Conservation (phyloP, 2,329 filamentous ascomycete species). For the Fusarium secorum region DNA sequence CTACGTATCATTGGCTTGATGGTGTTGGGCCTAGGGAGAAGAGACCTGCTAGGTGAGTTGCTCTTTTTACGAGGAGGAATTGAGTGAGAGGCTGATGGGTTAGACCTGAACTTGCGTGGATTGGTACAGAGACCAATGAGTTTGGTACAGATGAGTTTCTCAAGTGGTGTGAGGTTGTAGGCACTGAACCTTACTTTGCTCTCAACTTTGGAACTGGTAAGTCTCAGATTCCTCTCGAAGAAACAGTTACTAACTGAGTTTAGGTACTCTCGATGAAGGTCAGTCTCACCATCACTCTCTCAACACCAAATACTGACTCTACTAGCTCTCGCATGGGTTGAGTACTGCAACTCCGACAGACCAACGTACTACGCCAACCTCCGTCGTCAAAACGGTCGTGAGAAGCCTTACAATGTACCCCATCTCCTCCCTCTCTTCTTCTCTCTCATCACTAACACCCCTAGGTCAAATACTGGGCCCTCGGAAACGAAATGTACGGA, state of each 20-base stretch:
- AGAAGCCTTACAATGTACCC: conserved; percentile 73
- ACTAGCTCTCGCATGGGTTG: conserved; percentile 74
- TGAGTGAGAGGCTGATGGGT: neutral
- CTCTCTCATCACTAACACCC: neutral
- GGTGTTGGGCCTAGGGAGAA: conserved; percentile 77
- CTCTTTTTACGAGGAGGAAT: neutral
- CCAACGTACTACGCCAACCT: conserved; percentile 85
- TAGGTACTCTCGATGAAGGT: conserved; percentile 52
- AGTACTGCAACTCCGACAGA: conserved; percentile 83
- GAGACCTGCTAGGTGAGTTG: conserved; percentile 59
- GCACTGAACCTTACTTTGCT: conserved; percentile 80
- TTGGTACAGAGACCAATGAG: conserved; percentile 76
- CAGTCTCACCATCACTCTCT: neutral
- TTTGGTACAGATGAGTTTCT: conserved; percentile 91
- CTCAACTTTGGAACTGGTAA: conserved; percentile 81
- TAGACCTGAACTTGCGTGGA: conserved; percentile 78
- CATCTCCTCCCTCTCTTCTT: accelerated
- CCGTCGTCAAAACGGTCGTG: conserved; percentile 75
- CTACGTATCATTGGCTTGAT: conserved; percentile 87
- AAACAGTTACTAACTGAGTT: neutral
- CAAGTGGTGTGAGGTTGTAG: conserved; percentile 77
- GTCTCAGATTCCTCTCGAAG: neutral
- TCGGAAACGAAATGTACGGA: conserved; percentile 78
- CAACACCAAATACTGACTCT: neutral
- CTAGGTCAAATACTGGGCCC: conserved; percentile 80